A percentile compares a stretch with the other conserved stretches of the same genome.
Conservation (phyloP, 2,329 filamentous ascomycete genomes). For the Didymellaceae sp. region DNA sequence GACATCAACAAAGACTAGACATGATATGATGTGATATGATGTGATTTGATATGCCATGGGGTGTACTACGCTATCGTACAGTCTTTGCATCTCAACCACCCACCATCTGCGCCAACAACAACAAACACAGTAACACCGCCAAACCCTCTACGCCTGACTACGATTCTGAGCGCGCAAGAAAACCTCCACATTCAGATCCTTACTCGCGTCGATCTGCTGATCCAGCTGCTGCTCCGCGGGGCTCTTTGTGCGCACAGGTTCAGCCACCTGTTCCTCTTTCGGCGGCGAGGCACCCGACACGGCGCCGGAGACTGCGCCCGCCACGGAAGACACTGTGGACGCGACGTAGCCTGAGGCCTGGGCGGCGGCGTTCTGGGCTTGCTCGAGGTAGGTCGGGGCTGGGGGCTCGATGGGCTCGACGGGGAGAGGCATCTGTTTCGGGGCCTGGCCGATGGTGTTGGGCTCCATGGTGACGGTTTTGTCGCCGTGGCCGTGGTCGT, state of each 20-base stretch:
- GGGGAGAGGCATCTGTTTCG: constrained; percentile 53
- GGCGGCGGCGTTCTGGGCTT: constrained; percentile 51
- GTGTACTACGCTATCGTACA: constrained; percentile 15
- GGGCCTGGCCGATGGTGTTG: constrained; percentile 56
- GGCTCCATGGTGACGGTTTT: constrained; percentile 57
- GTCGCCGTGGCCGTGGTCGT: constrained; percentile 53
- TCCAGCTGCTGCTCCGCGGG: constrained; percentile 40
- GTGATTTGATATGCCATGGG: no score
- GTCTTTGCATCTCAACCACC: no score
- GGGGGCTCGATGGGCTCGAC: constrained; percentile 41
- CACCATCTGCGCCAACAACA: neutral
- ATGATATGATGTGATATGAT: no score
- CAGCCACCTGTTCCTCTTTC: constrained; percentile 25
- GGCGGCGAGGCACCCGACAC: constrained; percentile 32
- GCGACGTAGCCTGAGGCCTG: constrained; percentile 35
- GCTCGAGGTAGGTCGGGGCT: constrained; percentile 49
- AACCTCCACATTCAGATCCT: constrained; percentile 39
- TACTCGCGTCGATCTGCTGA: constrained; percentile 37
- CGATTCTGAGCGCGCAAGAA: constrained; percentile 40
- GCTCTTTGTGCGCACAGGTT: constrained; percentile 33
- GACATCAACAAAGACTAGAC: no score
- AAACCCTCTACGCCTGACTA: constrained; percentile 12
- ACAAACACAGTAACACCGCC: neutral
- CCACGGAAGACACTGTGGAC: constrained; percentile 42
- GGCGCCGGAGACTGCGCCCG: constrained; percentile 38